These are phyloP conservation scores for Cryptococcus sp. DNA, from an alignment of 1,284 basidiomycete species.

Conservation along the genomic window DNA sequence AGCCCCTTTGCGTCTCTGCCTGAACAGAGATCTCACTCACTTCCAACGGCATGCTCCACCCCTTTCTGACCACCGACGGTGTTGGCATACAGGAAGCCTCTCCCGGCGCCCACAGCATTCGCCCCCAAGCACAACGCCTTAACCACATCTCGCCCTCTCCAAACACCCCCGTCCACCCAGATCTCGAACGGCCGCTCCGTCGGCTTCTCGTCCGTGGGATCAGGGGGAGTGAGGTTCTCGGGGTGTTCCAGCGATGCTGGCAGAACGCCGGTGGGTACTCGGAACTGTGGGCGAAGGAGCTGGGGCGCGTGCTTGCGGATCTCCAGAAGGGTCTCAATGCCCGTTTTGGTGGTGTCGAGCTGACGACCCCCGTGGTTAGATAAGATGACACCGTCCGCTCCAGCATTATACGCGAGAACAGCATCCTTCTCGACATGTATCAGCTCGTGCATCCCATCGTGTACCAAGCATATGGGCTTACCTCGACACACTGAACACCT, in stretches of 20 bases:
- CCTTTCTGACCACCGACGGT: conserved; percentile 79
- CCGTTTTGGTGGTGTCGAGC: conserved; percentile 58
- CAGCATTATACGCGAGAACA: conserved; percentile 50
- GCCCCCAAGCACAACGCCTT: conserved; percentile 91
- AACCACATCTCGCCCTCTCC: conserved; percentile 82
- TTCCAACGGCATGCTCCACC: conserved; percentile 63
- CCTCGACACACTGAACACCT: conserved; percentile 58
- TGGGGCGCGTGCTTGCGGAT: conserved; percentile 55
- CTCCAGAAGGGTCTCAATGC: conserved; percentile 70
- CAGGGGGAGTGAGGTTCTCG: conserved; percentile 59
- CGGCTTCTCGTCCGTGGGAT: conserved; percentile 8
- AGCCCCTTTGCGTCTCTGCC: no score
- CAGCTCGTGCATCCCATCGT: not conserved
- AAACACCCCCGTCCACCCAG: conserved; percentile 83
- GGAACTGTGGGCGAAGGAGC: conserved; percentile 39
- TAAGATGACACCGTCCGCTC: conserved; percentile 53
- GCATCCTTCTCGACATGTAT: conserved; percentile 41
- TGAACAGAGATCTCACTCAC: conserved; percentile 30
- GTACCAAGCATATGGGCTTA: conserved; percentile 5
- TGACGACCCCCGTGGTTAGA: conserved; percentile 55
- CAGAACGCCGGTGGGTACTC: conserved; percentile 33
- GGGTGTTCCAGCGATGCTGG: conserved; percentile 58
- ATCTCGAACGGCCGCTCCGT: conserved; percentile 54
- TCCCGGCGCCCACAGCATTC: conserved; percentile 80
- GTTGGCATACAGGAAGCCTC: conserved; percentile 87